Percentiles rank a stretch among this genome's conserved stretches.
phyloP scores from a whole-genome alignment of 225 moss, liverwort and hornwort genomes.

The Asterella californica region DNA sequence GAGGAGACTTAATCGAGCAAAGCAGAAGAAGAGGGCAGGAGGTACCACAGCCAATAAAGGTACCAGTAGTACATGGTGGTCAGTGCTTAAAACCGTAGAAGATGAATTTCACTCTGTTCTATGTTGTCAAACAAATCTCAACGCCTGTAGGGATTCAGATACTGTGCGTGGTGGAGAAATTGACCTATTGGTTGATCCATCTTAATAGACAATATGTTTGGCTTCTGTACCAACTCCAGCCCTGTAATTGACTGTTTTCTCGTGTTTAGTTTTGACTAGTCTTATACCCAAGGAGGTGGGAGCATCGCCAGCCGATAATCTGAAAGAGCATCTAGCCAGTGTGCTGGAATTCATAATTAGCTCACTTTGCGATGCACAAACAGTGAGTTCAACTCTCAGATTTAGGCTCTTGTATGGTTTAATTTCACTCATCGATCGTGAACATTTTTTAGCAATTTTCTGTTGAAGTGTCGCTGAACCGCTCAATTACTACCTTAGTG shows the following conservation, averaged over 20 bases:
- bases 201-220: not conserved
- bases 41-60: conserved; percentile 7
- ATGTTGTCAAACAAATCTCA: too few species aligned
- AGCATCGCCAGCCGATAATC: not conserved
- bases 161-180: too few species aligned
- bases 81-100: too few species aligned
- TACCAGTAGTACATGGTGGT: not conserved
- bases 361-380: conserved; percentile 20
- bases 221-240: not conserved
- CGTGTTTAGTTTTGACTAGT: not conserved
- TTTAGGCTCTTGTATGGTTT: not conserved
- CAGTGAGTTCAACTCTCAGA: conserved; percentile 17
- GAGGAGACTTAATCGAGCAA: conserved; percentile 26
- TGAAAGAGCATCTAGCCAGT: conserved; percentile 26
- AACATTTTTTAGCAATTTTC: too few species aligned
- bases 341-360: conserved; percentile 34
- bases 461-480: too few species aligned
- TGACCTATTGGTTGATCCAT: too few species aligned
- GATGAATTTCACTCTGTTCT: too few species aligned
- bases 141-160: too few species aligned
- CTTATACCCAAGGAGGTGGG: conserved; percentile 4
- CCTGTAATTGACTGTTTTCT: not conserved
- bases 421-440: too few species aligned
- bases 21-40: conserved; percentile 13
- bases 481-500: too few species aligned